These are phyloP conservation scores for Biscutella auriculata DNA, from an alignment of 441 rosid species.

Conservation along the genomic window DNA sequence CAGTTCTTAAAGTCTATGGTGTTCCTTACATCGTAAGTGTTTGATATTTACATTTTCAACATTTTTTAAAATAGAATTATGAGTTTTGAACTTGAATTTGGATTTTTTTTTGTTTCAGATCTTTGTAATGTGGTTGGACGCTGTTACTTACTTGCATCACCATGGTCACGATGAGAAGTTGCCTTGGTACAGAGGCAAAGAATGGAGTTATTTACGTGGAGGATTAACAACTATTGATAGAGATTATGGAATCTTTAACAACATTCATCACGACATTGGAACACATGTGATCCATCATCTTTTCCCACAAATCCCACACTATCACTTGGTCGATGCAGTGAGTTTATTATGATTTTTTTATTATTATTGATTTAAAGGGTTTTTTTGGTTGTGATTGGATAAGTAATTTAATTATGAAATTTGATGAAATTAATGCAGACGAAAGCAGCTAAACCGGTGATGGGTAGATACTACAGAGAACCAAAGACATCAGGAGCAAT, in stretches of 20 bases:
- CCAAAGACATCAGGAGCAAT: constrained; percentile 62
- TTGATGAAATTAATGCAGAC: too few relatives aligned
- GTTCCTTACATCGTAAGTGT: constrained; percentile 61
- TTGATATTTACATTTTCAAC: background rate
- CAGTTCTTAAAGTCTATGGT: constrained; percentile 60
- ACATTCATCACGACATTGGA: constrained; percentile 81
- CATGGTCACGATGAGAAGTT: constrained; percentile 77
- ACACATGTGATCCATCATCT: constrained; percentile 87
- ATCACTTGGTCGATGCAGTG: constrained; percentile 77
- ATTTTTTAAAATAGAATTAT: too few relatives aligned
- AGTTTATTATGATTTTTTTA: constrained; percentile 1
- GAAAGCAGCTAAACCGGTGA: constrained; percentile 66
- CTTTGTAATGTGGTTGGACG: constrained; percentile 75
- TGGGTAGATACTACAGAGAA: constrained; percentile 76
- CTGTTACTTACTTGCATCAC: constrained; percentile 86
- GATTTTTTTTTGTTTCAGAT: constrained; percentile 24
- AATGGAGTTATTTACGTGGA: constrained; percentile 87
- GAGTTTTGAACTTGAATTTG: too few relatives aligned
- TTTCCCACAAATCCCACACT: constrained; percentile 91
- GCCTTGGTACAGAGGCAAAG: constrained; percentile 97
- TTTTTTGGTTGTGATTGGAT: too few relatives aligned
- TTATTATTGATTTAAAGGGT: too few relatives aligned
- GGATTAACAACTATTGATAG: constrained; percentile 84
- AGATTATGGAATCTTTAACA: constrained; percentile 68
- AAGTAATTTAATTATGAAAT: too few relatives aligned